Percentiles rank a stretch among this genome's conserved stretches.
phyloP scores from a whole-genome alignment of 1,139 yeast species.

The Yamadazyma diddensiae region DNA sequence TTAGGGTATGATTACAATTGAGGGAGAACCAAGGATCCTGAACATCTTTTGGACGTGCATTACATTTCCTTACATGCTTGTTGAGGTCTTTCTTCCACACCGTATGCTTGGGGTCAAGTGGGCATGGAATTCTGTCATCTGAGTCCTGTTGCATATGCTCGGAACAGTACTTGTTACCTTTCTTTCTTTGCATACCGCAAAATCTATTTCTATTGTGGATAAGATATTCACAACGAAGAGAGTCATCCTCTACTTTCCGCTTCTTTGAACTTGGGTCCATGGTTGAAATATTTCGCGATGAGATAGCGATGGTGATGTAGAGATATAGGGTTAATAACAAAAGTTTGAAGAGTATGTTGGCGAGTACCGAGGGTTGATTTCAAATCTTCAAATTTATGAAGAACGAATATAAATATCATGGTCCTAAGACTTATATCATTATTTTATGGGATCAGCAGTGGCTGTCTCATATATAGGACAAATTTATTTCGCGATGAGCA shows the following conservation, averaged over 20 bases:
- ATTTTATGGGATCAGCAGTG: too few species aligned
- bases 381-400: too few species aligned
- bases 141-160: constrained; percentile 47
- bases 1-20: constrained; percentile 32
- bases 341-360: too few species aligned
- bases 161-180: constrained; percentile 53
- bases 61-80: constrained; percentile 64
- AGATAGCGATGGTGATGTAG: background rate
- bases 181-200: constrained; percentile 62
- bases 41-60: constrained; percentile 31
- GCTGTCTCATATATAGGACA: too few species aligned
- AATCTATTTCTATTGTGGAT: constrained; percentile 47
- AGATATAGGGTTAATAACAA: too few species aligned
- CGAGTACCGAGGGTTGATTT: too few species aligned
- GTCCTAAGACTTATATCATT: too few species aligned
- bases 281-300: background rate
- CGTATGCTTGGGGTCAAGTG: constrained; percentile 72
- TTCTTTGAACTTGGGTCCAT: constrained; percentile 13
- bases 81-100: constrained; percentile 60
- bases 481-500: constrained; percentile 14
- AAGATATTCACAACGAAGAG: constrained; percentile 43
- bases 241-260: constrained; percentile 12
- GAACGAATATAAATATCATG: too few species aligned
- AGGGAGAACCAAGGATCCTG: constrained; percentile 43
- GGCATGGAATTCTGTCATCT: constrained; percentile 62